Base-by-base conservation (phyloP, 495 filamentous ascomycete species). In the Tetracladium setigerum region DNA sequence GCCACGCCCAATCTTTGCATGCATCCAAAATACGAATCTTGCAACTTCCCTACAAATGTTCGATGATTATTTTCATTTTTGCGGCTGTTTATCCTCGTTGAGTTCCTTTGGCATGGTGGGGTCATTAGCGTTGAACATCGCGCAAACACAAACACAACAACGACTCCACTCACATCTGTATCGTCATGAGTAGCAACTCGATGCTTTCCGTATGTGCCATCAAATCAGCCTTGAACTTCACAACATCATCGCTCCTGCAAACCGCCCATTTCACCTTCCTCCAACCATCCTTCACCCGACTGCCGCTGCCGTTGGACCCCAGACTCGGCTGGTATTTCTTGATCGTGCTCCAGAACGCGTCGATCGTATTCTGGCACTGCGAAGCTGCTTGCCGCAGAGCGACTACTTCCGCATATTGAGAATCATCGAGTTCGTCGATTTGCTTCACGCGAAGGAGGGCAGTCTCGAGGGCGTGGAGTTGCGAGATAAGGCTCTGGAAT, bases 391-490 rank as follows among this genome's bases (percentile, higher is more conserved):
- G 59, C 19, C 39, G 27, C 13, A 63, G 41, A 10, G 59, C 55
- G 32, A 56, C 15, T 15, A 44, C 3, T 18, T 57, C 44, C 5
- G 57, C 49, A 42, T 24, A 32, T 11, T 50, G 46, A 0, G 18
- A 15, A 2, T 54, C 52, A 7, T 59, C 41, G 30, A 52, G 16
- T 13, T 62, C 48, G 1, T 63, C 51, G 2, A 65, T 38, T 6
- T 34, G 19, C 31, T 67, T 60, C 2, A 67, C 57, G 15, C 45
- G 49, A 3, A 54, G 39, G 1, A 67, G 47, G 10, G 60, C 60
- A 14, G 49, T 50, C 34, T 67, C 54, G 22, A 67, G 62, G 13
- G 43, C 49, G 42, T 59, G 51, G 2, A 67, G 55, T 46, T 62
- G 46, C 2, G 36, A 13, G 5, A 67, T 18, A 4, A 65, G 53